A percentile compares a stretch with the other conserved stretches of the same genome.
phyloP scores from a whole-genome alignment of 305 asterid species.

The Fraxinus baroniana region DNA sequence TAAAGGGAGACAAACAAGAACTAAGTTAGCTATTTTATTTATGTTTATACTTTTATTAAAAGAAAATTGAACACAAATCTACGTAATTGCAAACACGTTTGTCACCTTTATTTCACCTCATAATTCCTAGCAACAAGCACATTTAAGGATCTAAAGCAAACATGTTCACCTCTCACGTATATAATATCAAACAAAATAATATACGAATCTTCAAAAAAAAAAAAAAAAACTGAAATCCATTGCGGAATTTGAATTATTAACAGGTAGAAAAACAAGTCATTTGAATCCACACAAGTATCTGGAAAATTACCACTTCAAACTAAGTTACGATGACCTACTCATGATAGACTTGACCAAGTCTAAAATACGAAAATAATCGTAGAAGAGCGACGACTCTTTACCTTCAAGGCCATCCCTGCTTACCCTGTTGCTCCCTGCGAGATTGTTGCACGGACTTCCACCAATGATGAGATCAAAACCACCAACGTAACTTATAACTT shows the following conservation, averaged over 20 bases:
- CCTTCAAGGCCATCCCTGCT: constrained; percentile 74
- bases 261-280: neutral
- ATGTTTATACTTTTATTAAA: too few relatives aligned
- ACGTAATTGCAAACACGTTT: neutral
- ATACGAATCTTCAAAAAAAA: neutral
- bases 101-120: neutral
- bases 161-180: neutral
- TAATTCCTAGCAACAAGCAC: neutral
- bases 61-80: too few relatives aligned
- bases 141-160: neutral
- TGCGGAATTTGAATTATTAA: neutral
- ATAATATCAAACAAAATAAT: neutral
- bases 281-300: neutral
- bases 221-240: neutral
- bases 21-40: too few relatives aligned
- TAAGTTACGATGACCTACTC: constrained; percentile 1
- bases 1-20: too few relatives aligned
- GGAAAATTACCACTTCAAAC: neutral
- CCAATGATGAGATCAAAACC: constrained; percentile 59
- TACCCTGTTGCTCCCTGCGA: constrained; percentile 62
- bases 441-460: constrained; percentile 73
- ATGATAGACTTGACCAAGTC: constrained; percentile 38
- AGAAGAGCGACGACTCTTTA: constrained; percentile 50
- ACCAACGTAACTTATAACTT: constrained; percentile 29
- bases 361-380: constrained; percentile 48